Conservation (phyloP, 1,139 yeast genomes). For the Trichomonascaceae sp. region DNA sequence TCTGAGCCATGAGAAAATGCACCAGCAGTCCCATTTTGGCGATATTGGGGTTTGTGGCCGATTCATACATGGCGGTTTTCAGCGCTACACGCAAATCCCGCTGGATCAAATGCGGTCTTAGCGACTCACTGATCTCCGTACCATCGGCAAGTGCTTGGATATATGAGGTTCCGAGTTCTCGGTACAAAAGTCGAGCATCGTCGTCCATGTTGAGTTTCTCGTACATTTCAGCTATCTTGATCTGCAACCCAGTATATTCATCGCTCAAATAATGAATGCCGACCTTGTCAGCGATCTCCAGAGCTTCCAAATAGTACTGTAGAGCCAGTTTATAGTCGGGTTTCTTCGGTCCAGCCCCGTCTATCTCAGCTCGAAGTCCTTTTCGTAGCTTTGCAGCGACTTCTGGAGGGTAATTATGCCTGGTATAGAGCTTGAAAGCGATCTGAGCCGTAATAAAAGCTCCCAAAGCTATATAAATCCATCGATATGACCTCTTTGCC, state of each 20-base stretch:
- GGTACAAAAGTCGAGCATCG: slow-evolving; percentile 60
- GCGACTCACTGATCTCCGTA: slow-evolving; percentile 30
- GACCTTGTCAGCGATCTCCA: slow-evolving; percentile 40
- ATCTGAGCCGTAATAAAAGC: slow-evolving; percentile 15
- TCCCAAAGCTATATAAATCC: slow-evolving; percentile 15
- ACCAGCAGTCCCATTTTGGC: slow-evolving; percentile 57
- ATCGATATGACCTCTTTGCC: slow-evolving; percentile 12
- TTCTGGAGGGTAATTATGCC: slow-evolving; percentile 41
- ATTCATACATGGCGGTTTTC: slow-evolving; percentile 56
- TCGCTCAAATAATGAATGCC: slow-evolving; percentile 54
- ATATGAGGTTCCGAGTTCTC: slow-evolving; percentile 61
- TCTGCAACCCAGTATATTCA: slow-evolving; percentile 78
- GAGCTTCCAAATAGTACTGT: slow-evolving; percentile 55
- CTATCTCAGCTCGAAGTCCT: slow-evolving; percentile 74
- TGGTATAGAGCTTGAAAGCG: slow-evolving; percentile 24
- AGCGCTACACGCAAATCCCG: slow-evolving; percentile 66
- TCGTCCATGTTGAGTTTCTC: slow-evolving; percentile 54
- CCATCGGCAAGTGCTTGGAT: slow-evolving; percentile 45
- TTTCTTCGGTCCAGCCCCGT: slow-evolving; percentile 54
- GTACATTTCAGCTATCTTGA: slow-evolving; percentile 82
- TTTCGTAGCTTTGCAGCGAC: slow-evolving; percentile 68
- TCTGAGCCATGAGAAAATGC: slow-evolving; percentile 61
- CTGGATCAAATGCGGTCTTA: slow-evolving; percentile 54
- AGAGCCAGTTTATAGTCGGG: slow-evolving; percentile 59
- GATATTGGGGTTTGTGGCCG: slow-evolving; percentile 41